Evolutionary conservation across 2,329 filamentous ascomycete species (phyloP), one percentile per base, ranked within the genome.

Genomic region (Aspergillus sp.): DNA sequence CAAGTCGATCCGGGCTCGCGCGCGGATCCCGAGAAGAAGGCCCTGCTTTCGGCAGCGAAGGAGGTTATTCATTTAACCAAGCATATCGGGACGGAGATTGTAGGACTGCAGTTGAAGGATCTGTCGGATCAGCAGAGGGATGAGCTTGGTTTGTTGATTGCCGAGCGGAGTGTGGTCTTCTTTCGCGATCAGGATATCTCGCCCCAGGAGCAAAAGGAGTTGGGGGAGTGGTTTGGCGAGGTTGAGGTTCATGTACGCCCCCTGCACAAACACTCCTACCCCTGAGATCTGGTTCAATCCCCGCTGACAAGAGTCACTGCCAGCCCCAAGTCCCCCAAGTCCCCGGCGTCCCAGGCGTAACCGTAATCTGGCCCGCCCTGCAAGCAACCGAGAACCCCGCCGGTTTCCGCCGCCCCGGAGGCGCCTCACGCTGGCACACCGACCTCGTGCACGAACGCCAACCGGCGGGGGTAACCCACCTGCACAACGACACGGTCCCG

Each of bases 261-360:
- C 23, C 51, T 23, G 19, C 19, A 19, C 19, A 19, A 19, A 19
- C 19, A 25, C 25, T 7, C 13, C 7, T 38, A 38, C 22, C 61
- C 1, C 25, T 13, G 23, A 51, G 5, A 4, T 15, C 4, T 15
- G 11, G 5, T 6, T 6, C 15, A 47, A 51, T 23, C 23, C 43
- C 31, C 47, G 22, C 5, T 41, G 38, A 30, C 43, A 34, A 19
- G 8, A 15, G 28, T 17, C 25, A 9, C 46, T 30, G 17, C 17
- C 57, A 90, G 86, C 89, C 89, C 0, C 89, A 91, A 84, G 87
- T 86, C 0, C 85, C 89, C 0, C 87, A 90, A 49, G 89, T 91
- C 0, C 89, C 89, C 0, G 89, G 89, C 1, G 78, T 90, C 0
- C 80, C 82, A 0, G 89, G 89, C 0, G 86, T 87, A 1, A 85